Percentiles rank a stretch among this genome's conserved stretches.
Evolutionary conservation across 2,329 filamentous ascomycete species (phyloP).

Genomic region (Pseudohalonectria lignicola): DNA sequence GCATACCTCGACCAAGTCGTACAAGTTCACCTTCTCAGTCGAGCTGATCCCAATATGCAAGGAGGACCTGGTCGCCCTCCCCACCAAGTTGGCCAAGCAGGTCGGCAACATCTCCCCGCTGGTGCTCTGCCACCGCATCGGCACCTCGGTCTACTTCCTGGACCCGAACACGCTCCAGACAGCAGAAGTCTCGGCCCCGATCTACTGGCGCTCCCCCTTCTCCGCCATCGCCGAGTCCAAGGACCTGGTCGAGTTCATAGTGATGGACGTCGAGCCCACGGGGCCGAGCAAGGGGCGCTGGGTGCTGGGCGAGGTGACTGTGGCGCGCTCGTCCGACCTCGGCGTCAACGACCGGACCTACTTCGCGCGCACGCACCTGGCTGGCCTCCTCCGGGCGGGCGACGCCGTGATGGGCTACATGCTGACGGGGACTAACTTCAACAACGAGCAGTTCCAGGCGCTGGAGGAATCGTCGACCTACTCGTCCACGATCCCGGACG

Average conservation of each 20-base stretch:
- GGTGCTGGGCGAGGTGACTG: slow-evolving; percentile 75
- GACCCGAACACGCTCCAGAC: slow-evolving; percentile 89
- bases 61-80: slow-evolving; percentile 90
- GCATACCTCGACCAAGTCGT: slow-evolving; percentile 82
- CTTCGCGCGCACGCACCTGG: slow-evolving; percentile 83
- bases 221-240: slow-evolving; percentile 70
- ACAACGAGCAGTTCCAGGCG: slow-evolving; percentile 75
- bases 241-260: slow-evolving; percentile 81
- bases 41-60: slow-evolving; percentile 94
- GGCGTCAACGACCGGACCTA: slow-evolving; percentile 80
- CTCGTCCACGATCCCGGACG: slow-evolving; percentile 73
- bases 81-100: slow-evolving; percentile 77
- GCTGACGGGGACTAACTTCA: slow-evolving; percentile 81
- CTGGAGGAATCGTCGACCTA: slow-evolving; percentile 71
- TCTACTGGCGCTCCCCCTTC: slow-evolving; percentile 92
- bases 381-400: slow-evolving; percentile 72
- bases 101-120: slow-evolving; percentile 83
- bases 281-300: slow-evolving; percentile 70
- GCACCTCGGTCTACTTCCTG: slow-evolving; percentile 79
- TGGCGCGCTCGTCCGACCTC: slow-evolving; percentile 78
- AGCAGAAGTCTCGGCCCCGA: slow-evolving; percentile 67
- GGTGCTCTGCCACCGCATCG: slow-evolving; percentile 75
- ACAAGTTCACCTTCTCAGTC: slow-evolving; percentile 88
- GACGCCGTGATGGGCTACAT: slow-evolving; percentile 95
- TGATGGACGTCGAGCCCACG: slow-evolving; percentile 85